Evolutionary conservation across 257 asterid genomes (phyloP).

Genomic region (Avicennia marina): DNA sequence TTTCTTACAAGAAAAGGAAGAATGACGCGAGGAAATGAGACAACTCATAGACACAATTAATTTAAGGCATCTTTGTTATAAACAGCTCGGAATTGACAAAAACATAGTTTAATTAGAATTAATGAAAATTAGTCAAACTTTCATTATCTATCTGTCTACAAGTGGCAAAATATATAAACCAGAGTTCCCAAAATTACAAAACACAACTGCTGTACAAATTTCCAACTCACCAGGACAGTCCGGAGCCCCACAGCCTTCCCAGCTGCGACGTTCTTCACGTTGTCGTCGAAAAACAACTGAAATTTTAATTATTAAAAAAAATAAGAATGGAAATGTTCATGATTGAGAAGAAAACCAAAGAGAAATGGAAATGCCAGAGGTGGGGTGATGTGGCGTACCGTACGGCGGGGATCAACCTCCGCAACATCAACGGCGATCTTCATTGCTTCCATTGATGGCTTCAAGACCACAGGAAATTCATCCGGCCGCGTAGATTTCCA

Average conservation of each 20-base stretch:
- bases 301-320: constrained; percentile 4
- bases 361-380: neutral
- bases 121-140: too few species aligned
- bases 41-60: too few species aligned
- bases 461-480: constrained; percentile 70
- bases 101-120: too few species aligned
- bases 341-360: neutral
- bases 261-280: constrained; percentile 61
- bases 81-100: too few species aligned
- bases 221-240: constrained; percentile 76
- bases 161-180: too few species aligned
- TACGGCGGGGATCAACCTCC: constrained; percentile 64
- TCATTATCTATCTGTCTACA: too few species aligned
- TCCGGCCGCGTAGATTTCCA: constrained; percentile 33
- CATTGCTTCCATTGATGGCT: constrained; percentile 77
- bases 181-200: too few species aligned
- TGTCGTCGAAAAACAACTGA: constrained; percentile 86
- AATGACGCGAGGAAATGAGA: too few species aligned
- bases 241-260: constrained; percentile 68
- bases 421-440: constrained; percentile 59
- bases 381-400: constrained; percentile 47
- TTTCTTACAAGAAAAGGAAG: too few species aligned
- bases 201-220: too few species aligned
- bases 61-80: too few species aligned
- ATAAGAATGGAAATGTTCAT: neutral